Evolutionary conservation across 202 grass and related monocot genomes (phyloP), one percentile per base, ranked within the genome.

Genomic region (Panicum virgatum): DNA sequence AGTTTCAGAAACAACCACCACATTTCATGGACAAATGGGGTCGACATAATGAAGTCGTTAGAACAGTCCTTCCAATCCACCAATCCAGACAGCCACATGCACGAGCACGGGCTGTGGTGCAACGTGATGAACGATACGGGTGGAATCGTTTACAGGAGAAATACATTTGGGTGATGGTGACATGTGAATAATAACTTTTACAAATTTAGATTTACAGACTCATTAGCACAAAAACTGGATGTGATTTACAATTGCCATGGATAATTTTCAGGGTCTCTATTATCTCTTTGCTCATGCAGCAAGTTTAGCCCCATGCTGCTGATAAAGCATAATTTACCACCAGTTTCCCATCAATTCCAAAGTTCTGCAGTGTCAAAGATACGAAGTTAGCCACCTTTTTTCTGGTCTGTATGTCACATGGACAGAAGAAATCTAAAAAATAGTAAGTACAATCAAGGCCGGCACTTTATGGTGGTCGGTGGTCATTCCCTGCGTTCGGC

Each of bases 291-390:
- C 32, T 20, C 32, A 40, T n/a, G 11, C n/a, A 70, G 65, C 25
- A 60, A 22, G 5, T 29, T 60, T 60, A 94, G 34, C 92, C 92
- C 89, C 89, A 94, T 29, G 89, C 89, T 58, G 84, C 86, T 0
- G 86, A 94, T 30, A 90, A 87, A 82, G 89, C 89, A 87, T 94
- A 89, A 52, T 94, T 96, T 47, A 96, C 88, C 45, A 96, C 88
- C 83, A 92, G 80, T 58, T 91, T 96, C 14, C 93, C 90, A 57
- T 92, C 93, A 73, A 96, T 86, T 62, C 90, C 90, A 73, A 96
- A 92, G 68, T 85, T 96, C 90, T 96, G 88, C 86, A 85, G 30
- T 48, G 25, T 40, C 42, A 87, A 73, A 16, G n/a, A 65, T 7
- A 62, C 74, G 4, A 79, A 66, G 30, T 74, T 67, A 83, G 46